phyloP scores from a whole-genome alignment of 768 basidiomycete genomes.

The Cystoderma amianthinum region DNA sequence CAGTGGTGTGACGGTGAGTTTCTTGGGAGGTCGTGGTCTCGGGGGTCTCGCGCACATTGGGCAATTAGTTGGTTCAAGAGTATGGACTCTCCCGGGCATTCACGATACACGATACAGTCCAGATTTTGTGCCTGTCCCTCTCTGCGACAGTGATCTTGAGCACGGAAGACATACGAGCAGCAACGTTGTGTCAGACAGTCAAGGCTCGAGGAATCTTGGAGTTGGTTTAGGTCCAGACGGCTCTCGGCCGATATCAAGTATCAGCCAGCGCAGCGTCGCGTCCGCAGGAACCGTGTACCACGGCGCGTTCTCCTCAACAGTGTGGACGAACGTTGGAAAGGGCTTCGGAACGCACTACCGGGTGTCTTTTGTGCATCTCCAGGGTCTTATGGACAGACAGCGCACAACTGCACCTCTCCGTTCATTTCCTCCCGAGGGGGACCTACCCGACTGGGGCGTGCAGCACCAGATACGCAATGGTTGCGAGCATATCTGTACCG shows the following conservation, averaged over 20 bases:
- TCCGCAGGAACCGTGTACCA: conserved; percentile 56
- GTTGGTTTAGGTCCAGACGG: conserved; percentile 31
- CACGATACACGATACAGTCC: conserved; percentile 13
- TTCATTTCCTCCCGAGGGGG: conserved; percentile 58
- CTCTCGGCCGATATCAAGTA: conserved; percentile 48
- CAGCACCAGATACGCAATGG: conserved; percentile 66
- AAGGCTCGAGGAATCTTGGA: conserved; percentile 16
- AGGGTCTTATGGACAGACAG: conserved; percentile 64
- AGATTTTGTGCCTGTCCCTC: conserved; percentile 13
- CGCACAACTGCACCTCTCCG: conserved; percentile 63
- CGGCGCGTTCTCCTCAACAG: conserved; percentile 60
- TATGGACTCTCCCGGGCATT: conserved; percentile 14
- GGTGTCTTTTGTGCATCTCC: conserved; percentile 95
- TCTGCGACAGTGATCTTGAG: conserved; percentile 40
- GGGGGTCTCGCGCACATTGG: conserved; percentile 40
- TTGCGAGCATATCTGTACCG: conserved; percentile 91
- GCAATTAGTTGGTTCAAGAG: conserved; percentile 57
- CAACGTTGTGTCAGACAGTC: conserved; percentile 12
- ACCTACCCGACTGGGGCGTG: conserved; percentile 37
- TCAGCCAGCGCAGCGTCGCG: conserved; percentile 45
- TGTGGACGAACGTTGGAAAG: conserved; percentile 74
- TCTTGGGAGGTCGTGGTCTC: conserved; percentile 36
- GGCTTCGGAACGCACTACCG: conserved; percentile 81
- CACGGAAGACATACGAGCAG: conserved; percentile 30
- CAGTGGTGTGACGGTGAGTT: conserved; percentile 10